Percentiles rank a stretch among this genome's conserved stretches.
phyloP scores from a whole-genome alignment of 345 rosid genomes.

The Isatis tinctoria region DNA sequence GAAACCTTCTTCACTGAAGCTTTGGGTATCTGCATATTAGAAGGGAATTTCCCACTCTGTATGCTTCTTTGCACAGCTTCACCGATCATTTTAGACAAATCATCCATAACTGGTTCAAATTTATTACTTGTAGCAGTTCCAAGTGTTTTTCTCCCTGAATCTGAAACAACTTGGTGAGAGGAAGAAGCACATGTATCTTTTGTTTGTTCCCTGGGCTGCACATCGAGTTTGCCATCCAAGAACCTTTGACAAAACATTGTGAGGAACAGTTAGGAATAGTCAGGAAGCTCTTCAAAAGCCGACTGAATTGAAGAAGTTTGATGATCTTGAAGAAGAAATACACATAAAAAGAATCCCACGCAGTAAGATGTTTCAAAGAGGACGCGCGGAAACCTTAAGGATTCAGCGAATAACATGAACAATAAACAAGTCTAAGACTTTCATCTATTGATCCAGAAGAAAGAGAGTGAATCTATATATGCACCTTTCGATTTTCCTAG shows the following conservation, averaged over 20 bases:
- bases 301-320: not conserved
- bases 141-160: conserved; percentile 30
- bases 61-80: conserved; percentile 41
- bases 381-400: not conserved
- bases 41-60: conserved; percentile 50
- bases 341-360: not conserved
- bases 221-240: conserved; percentile 62
- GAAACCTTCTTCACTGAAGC: conserved; percentile 67
- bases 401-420: conserved; percentile 7
- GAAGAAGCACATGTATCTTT: conserved; percentile 36
- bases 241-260: conserved; percentile 41
- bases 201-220: conserved; percentile 33
- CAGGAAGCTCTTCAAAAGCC: not conserved
- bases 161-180: conserved; percentile 32
- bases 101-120: conserved; percentile 39
- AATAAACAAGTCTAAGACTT: not conserved
- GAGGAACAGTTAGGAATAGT: not conserved
- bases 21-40: conserved; percentile 50
- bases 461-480: not conserved
- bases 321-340: not conserved
- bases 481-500: conserved; percentile 70
- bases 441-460: not conserved
- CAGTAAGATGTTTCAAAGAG: not conserved
- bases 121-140: conserved; percentile 15
- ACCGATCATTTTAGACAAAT: conserved; percentile 52